Base-by-base conservation (phyloP, 202 grass and related monocot species). In the Bolboschoenoplectus hybrid region DNA sequence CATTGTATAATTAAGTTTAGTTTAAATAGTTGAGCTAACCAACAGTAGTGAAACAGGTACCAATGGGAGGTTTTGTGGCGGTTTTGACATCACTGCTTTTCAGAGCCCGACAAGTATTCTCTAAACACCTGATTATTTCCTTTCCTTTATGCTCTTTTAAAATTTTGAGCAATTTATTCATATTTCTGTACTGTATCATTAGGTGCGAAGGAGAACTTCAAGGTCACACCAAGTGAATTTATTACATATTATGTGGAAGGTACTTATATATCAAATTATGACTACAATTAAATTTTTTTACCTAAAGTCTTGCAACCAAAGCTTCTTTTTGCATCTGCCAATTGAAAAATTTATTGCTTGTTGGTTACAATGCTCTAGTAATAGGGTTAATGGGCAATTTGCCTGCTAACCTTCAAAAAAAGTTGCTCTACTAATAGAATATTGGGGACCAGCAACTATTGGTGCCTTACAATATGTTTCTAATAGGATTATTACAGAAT, bases 11-110 rank as follows among this genome's bases (percentile, higher is more conserved):
- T 79, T 36, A 57, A 79, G 35, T 40, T 79, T n/a, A 7, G 35
- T 40, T 79, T 41, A 7, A 17, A 40, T 40, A 39, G n/a, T n/a
- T 57, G 12, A 78, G 32, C 74, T 79, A 79, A 79, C 13, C 14
- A 57, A n/a, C 19, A 2, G 12, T n/a, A 14, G 9, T 79, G 74
- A 79, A 85, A 43, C 65, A 97, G 95, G 95, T 66, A 83, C 88
- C 60, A 89, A 87, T 86, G 89, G 91, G 49, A 93, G 88, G 53
- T 97, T 97, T 88, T 97, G 87, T 0, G 95, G 91, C 0, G 95
- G 95, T 67, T 94, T 94, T 44, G 95, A 97, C 70, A 93, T 97
- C 76, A 63, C 47, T 85, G 88, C 75, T 2, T 93, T 97, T 79
- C 56, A 74, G 6, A 89, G 86, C 13, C 71, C 82, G 45, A 88